These are phyloP conservation scores for Xylaria digitata DNA, from an alignment of 2,329 filamentous ascomycete genomes.

Conservation along the genomic window DNA sequence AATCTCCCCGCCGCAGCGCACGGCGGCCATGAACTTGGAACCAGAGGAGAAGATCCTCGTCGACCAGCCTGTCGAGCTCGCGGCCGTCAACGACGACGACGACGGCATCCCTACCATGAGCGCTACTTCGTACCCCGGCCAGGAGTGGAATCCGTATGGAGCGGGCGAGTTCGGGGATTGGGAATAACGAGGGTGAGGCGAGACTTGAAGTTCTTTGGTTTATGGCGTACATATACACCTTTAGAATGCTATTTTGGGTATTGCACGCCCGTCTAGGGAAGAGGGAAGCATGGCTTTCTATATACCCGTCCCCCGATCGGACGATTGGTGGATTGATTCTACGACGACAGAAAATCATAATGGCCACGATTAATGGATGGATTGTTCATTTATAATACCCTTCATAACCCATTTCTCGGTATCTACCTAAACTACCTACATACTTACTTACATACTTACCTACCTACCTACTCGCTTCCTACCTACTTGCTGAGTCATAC, in stretches of 20 bases:
- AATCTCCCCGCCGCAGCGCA: slow-evolving; percentile 30
- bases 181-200: slow-evolving; percentile 35
- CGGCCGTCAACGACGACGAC: slow-evolving; percentile 50
- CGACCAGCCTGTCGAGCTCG: slow-evolving; percentile 48
- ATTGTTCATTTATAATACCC: not conserved
- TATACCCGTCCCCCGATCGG: too few species aligned
- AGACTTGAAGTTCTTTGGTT: not conserved
- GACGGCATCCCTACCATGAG: slow-evolving; percentile 62
- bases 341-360: not conserved
- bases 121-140: slow-evolving; percentile 66
- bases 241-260: not conserved
- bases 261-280: too few species aligned
- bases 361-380: not conserved
- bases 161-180: slow-evolving; percentile 52
- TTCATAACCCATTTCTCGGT: not conserved
- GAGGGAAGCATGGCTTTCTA: not conserved
- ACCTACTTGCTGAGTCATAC: not conserved
- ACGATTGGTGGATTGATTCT: too few species aligned
- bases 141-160: slow-evolving; percentile 64
- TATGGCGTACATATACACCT: not conserved
- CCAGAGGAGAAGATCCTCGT: slow-evolving; percentile 54
- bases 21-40: slow-evolving; percentile 37
- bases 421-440: not conserved
- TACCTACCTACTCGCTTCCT: not conserved
- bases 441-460: not conserved